Base-by-base conservation (phyloP, 306 rosid species). In the Lotus japonicus region DNA sequence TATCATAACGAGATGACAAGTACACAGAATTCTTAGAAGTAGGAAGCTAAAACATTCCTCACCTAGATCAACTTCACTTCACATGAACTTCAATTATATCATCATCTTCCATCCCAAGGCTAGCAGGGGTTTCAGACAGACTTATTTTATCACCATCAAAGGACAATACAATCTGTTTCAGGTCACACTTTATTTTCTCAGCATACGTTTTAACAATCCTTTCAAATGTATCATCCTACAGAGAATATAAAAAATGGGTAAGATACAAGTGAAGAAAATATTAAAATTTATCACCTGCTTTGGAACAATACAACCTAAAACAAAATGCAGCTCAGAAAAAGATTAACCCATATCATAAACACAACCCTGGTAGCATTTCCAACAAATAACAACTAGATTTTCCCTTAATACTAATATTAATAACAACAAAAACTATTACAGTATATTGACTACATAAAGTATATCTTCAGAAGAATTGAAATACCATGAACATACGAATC, bases 71-170 rank as follows among this genome's bases (percentile, higher is more conserved):
- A 17, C 83, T 77, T 9, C 85, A 77, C 80, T 80, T 88, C 66
- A 80, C 77, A 57, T 69, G 86, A 43, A 88, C 97, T 81, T 94
- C 99, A 63, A 94, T 82, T 8, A 94, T 86, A 79, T 94, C 99
- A 18, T 81, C 8, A 7, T 90, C 97, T 64, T 90, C 99, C 97
- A 94, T 90, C 28, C 85, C 97, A 60, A 90, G 89, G 66, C 64
- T 48, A 12, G 51, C 75, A 54, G 99, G 96, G 63, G 97, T 90
- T 38, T 82, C 86, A 36, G 83, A 71, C 38, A 80, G 74, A 72
- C 80, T 70, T 28, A 94, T 55, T 84, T 82, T 88, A 61, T 94
- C 97, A 19, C 99, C 99, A 65, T 94, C 99, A 73, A 94, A 94
- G 50, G 80, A 58, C 67, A 94, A 81, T 14, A 84, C 89, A 49